Evolutionary conservation across 2,329 filamentous ascomycete genomes (phyloP).

Genomic region (Aspergillus luchuensis): DNA sequence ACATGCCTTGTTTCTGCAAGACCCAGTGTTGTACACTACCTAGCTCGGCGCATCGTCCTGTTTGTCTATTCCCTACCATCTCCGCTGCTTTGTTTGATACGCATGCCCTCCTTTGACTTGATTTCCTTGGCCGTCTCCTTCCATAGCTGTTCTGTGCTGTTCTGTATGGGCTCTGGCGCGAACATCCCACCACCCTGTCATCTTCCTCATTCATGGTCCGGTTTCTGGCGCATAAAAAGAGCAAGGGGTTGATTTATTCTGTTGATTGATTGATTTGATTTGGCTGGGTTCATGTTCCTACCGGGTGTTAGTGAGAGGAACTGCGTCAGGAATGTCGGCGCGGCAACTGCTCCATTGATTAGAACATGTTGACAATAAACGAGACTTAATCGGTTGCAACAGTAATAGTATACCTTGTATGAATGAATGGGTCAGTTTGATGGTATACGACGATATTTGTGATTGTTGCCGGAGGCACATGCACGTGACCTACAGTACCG

Average conservation of each 20-base stretch:
- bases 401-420: neutral
- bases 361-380: constrained; percentile 26
- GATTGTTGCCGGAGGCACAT: neutral
- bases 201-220: constrained; percentile 26
- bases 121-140: constrained; percentile 20
- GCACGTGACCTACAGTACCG: neutral
- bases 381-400: constrained; percentile 11
- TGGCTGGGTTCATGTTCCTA: constrained; percentile 33
- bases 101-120: constrained; percentile 25
- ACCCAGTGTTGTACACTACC: constrained; percentile 39
- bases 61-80: constrained; percentile 26
- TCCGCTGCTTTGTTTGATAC: constrained; percentile 23
- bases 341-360: constrained; percentile 17
- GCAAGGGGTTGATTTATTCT: constrained; percentile 33
- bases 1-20: constrained; percentile 33
- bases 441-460: no score
- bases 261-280: constrained; percentile 34
- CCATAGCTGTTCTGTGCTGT: constrained; percentile 16
- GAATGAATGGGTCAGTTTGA: neutral
- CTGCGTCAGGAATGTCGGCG: constrained; percentile 15
- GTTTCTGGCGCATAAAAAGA: constrained; percentile 40
- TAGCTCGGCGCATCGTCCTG: constrained; percentile 27
- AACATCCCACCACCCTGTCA: constrained; percentile 18
- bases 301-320: constrained; percentile 32
- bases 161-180: constrained; percentile 16